These are phyloP conservation scores for Cadophora sp. DNA, from an alignment of 2,329 filamentous ascomycete genomes.

Conservation along the genomic window DNA sequence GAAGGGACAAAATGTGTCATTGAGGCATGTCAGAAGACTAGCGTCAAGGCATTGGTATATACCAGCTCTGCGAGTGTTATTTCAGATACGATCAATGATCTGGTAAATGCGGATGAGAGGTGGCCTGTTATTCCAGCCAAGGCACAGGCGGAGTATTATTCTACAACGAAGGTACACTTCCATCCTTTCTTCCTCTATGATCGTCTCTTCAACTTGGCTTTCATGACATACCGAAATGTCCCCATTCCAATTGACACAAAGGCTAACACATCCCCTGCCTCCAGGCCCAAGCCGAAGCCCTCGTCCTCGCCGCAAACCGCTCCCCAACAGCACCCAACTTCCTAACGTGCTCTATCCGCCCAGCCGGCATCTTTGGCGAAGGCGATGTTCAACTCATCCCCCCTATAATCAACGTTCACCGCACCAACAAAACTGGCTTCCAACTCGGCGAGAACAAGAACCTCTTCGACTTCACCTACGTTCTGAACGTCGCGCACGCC, in stretches of 20 bases:
- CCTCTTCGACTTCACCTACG: constrained; percentile 74
- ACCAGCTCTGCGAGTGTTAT: constrained; percentile 90
- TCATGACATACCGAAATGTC: too few species aligned
- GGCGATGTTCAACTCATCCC: constrained; percentile 81
- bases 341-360: constrained; percentile 81
- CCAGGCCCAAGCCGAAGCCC: constrained; percentile 77
- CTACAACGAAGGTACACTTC: constrained; percentile 72
- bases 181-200: background rate
- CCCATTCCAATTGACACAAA: background rate
- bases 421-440: constrained; percentile 72
- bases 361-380: constrained; percentile 89
- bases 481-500: constrained; percentile 74
- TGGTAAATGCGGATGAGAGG: constrained; percentile 80
- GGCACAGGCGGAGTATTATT: constrained; percentile 81
- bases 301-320: constrained; percentile 80
- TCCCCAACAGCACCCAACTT: constrained; percentile 55
- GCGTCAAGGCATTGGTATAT: constrained; percentile 85
- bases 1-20: constrained; percentile 83
- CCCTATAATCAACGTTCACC: constrained; percentile 75
- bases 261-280: constrained; percentile 38
- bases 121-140: constrained; percentile 78
- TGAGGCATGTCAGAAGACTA: constrained; percentile 71
- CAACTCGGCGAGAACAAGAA: constrained; percentile 81
- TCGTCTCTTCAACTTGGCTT: too few species aligned
- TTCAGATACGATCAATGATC: constrained; percentile 77